Conservation (phyloP, 768 basidiomycete genomes). For the Tylopilus intermedius region DNA sequence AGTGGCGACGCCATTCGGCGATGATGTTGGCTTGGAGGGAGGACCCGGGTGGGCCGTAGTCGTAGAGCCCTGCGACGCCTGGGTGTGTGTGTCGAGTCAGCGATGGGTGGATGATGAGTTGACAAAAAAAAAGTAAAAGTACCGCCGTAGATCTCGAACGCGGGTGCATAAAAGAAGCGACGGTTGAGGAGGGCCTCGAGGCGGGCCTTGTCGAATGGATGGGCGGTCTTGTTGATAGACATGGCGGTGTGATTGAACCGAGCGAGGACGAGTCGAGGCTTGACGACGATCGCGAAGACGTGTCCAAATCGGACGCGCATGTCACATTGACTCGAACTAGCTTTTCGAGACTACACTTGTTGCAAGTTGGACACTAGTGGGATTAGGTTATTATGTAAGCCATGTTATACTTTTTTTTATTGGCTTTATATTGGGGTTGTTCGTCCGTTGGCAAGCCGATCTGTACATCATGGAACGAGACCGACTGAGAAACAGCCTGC, state of each 20-base stretch:
- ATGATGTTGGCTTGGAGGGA: constrained; percentile 96
- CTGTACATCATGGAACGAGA: neutral
- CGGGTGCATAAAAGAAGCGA: constrained; percentile 96
- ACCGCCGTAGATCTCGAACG: constrained; percentile 99
- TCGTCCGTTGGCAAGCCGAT: too few relatives aligned
- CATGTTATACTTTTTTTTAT: neutral
- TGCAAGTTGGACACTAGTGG: neutral
- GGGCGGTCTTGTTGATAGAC: constrained; percentile 71
- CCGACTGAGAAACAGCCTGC: too few relatives aligned
- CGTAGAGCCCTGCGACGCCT: constrained; percentile 95
- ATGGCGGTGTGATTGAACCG: constrained; percentile 25
- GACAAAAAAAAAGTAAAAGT: too few relatives aligned
- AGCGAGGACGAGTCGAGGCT: neutral
- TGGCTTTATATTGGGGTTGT: too few relatives aligned
- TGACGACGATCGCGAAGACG: neutral
- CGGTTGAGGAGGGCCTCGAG: constrained; percentile 84
- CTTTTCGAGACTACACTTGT: neutral
- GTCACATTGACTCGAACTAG: neutral
- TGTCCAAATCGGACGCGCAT: constrained; percentile 28
- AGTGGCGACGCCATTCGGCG: constrained; percentile 93
- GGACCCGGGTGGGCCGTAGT: constrained; percentile 96
- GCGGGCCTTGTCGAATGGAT: constrained; percentile 80
- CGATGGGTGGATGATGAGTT: neutral
- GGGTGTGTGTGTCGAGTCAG: neutral
- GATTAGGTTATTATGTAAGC: neutral